Evolutionary conservation across 257 asterid species (phyloP), one percentile per base, ranked within the genome.

Genomic region (Solanum dulcamara): DNA sequence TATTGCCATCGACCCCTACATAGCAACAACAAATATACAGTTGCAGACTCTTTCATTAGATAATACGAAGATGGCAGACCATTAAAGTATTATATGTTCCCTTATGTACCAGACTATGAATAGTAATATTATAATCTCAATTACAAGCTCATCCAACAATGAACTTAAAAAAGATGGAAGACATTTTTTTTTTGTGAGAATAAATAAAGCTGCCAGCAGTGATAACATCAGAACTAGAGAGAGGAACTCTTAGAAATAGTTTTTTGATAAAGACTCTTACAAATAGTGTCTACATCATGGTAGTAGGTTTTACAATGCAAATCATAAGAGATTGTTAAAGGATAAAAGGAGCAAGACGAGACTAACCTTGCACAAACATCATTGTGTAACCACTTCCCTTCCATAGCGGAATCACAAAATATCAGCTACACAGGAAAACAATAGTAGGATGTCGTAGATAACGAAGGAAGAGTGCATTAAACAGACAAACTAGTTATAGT

Each of bases 371-470:
- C 83, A 93, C 84, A 89, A 95, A 95, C 98, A 95, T 96, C 12
- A 96, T 93, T 62, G 95, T 87, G 89, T 96, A 94, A 85, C 99
- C 98, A 83, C 90, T 91, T 91, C 98, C 99, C 90, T 90, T 96
- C 99, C 99, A 94, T 88, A 95, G 42, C 6, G 98, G 98, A 88
- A 95, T 88, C 90, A 94, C 99, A 89, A 96, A 96, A 87, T 94
- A 92, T 62, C 92, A 97, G 89, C 99, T 94, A 91, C 89, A 87
- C 86, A 89, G 46, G 84, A 83, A 48, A 62, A 50, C 44, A 80
- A 51, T 77, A 83, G 51, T 46, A 83, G 80, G 82, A 70, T 48
- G 46, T 28, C 87, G 40, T 46, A 59, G 83, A 83, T 37, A 81
- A 88, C 22, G 81, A 83, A 81, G 14, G 82, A 20, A 33, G 40